These are phyloP conservation scores for Mrakia frigida DNA, from an alignment of 768 basidiomycete species.

Conservation along the genomic window DNA sequence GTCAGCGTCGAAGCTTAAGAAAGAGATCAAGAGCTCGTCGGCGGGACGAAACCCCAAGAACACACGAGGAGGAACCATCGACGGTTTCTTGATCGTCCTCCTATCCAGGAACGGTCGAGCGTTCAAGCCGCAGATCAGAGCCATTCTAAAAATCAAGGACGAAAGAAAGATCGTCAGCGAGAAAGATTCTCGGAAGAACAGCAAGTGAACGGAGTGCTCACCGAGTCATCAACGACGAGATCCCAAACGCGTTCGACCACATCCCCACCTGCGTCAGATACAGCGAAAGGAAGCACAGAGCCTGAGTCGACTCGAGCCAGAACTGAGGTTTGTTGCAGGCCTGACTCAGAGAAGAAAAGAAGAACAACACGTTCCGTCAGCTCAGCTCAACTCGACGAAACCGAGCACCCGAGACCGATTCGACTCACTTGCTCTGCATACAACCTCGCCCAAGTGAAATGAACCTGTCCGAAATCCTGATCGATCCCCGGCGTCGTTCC, in stretches of 20 bases:
- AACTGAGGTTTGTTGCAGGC: background rate
- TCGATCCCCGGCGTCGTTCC: background rate
- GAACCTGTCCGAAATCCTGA: slow-evolving; percentile 18
- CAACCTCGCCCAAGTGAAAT: slow-evolving; percentile 1
- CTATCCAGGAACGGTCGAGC: background rate
- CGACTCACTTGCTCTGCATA: background rate
- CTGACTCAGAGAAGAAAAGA: background rate
- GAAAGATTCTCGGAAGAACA: background rate
- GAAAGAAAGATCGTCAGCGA: background rate
- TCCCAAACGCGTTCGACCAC: background rate
- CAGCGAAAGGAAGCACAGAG: background rate
- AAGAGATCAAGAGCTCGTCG: background rate
- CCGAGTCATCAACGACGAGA: no score
- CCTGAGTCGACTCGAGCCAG: background rate
- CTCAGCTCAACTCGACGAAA: no score
- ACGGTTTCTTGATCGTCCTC: background rate
- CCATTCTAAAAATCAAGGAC: background rate
- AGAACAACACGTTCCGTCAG: background rate
- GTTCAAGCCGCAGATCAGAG: background rate
- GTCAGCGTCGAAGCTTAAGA: background rate
- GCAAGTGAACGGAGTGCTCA: background rate
- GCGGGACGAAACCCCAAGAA: background rate
- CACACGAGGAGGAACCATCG: background rate
- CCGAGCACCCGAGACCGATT: no score
- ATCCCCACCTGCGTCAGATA: background rate